phyloP scores from a whole-genome alignment of 805 yeast genomes.

The Metschnikowia vanudenii region DNA sequence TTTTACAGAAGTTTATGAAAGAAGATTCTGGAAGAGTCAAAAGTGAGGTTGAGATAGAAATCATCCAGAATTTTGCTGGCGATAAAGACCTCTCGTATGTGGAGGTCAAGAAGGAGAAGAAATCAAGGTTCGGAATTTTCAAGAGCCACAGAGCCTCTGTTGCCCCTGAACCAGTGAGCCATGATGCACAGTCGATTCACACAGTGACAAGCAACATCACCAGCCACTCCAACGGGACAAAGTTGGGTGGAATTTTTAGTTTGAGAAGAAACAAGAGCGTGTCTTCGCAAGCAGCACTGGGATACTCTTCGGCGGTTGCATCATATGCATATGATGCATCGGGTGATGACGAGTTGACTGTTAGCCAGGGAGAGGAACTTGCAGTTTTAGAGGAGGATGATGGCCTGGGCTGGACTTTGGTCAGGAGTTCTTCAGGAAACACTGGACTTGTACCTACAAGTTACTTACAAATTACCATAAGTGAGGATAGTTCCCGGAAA shows the following conservation, averaged over 20 bases:
- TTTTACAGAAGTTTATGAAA: slow-evolving; percentile 61
- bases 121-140: slow-evolving; percentile 58
- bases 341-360: slow-evolving; percentile 72
- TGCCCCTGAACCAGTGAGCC: slow-evolving; percentile 6
- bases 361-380: slow-evolving; percentile 60
- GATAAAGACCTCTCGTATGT: slow-evolving; percentile 66
- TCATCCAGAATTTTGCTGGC: slow-evolving; percentile 81
- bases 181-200: slow-evolving; percentile 33
- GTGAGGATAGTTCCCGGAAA: slow-evolving; percentile 29
- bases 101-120: slow-evolving; percentile 51
- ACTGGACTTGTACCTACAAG: slow-evolving; percentile 85
- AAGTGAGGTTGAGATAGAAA: slow-evolving; percentile 85
- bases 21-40: slow-evolving; percentile 73
- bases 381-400: slow-evolving; percentile 66
- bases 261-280: slow-evolving; percentile 34
- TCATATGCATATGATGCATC: slow-evolving; percentile 63
- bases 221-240: slow-evolving; percentile 22
- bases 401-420: slow-evolving; percentile 90
- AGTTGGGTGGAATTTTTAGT: slow-evolving; percentile 33
- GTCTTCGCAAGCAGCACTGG: slow-evolving; percentile 19
- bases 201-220: slow-evolving; percentile 36
- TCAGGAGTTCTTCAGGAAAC: slow-evolving; percentile 41
- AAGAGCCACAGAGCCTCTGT: slow-evolving; percentile 22
- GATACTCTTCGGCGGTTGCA: slow-evolving; percentile 45
- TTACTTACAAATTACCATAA: slow-evolving; percentile 50